Percentiles rank a stretch among this genome's conserved stretches.
Evolutionary conservation across 2,329 filamentous ascomycete genomes (phyloP).

Genomic region (Paramyrothecium sp.): DNA sequence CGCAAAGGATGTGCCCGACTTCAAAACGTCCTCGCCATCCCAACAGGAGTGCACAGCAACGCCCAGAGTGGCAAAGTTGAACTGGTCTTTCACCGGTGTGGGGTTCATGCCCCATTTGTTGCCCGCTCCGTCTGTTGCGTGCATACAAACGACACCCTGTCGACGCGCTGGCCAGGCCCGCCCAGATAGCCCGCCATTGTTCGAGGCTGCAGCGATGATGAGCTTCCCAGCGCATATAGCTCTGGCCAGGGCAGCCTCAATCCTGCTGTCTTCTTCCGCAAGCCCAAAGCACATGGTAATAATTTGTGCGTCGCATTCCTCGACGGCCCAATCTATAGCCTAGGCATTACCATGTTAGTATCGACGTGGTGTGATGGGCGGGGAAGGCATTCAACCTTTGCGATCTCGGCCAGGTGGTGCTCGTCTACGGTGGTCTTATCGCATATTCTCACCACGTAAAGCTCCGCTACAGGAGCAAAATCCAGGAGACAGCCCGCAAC

Average conservation of each 20-base stretch:
- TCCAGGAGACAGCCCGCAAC: slow-evolving; percentile 1
- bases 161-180: slow-evolving; percentile 7
- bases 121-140: slow-evolving; percentile 12
- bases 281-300: slow-evolving; percentile 24
- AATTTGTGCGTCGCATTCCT: slow-evolving; percentile 17
- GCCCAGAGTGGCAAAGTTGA: slow-evolving; percentile 8
- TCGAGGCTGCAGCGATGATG: slow-evolving; percentile 3
- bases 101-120: slow-evolving; percentile 8
- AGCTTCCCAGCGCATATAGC: slow-evolving; percentile 1
- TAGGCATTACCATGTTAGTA: background rate
- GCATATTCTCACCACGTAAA: slow-evolving; percentile 7
- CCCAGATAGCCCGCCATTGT: slow-evolving; percentile 1
- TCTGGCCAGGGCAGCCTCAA: slow-evolving; percentile 4
- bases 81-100: background rate
- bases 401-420: background rate
- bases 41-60: background rate
- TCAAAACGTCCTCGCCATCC: slow-evolving; percentile 3
- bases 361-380: no score
- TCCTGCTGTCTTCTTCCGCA: slow-evolving; percentile 1
- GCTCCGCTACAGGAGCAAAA: slow-evolving; percentile 2
- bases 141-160: slow-evolving; percentile 9
- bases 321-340: slow-evolving; percentile 18
- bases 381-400: background rate
- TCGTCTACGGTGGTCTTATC: background rate
- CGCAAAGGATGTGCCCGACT: slow-evolving; percentile 11